Base-by-base conservation (phyloP, 805 yeast genomes). In the Ogataea henricii region DNA sequence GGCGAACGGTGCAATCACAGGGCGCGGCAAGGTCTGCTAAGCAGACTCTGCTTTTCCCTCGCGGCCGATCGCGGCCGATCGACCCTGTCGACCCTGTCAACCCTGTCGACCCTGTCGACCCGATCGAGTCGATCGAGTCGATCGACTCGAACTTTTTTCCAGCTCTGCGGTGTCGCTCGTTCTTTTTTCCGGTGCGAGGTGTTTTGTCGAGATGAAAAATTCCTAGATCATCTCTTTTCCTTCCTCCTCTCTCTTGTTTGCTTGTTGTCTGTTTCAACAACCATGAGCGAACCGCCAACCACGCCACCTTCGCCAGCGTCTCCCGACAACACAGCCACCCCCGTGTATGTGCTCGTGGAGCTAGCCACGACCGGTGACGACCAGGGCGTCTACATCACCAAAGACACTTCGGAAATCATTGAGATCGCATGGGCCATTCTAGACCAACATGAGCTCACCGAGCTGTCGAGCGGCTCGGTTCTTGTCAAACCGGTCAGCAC, bases 331-430 rank as follows among this genome's bases (percentile, higher is more conserved):
- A n/a, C 9, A 13, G 16, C 14, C 22, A 25, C 21, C 22, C 21
- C 25, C 10, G 56, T 75, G 43, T 84, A 78, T 62, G 79, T 85
- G 55, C 82, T 82, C 46, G 67, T 83, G 39, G 82, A 82, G 51
- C 68, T 83, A 33, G 76, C 82, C 45, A 79, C 87, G 32, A 84
- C 90, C 17, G 79, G 85, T 53, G 89, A 83, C 59, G 89, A 84
- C 45, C 75, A 78, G 30, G 76, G 80, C 26, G 73, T 73, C 25
- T 76, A 78, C 56, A 77, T 80, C 42, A 69, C 83, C 26, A 81
- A 79, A 58, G 96, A 87, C 64, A 75, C 87, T 26, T 74, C 85
- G 4, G 90, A 85, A 63, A 71, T 83, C 47, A 75, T 82, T 29
- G 87, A 82, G 60, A 64, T 89, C 13, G 80, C 87, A 3, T 89